Conservation (phyloP, 2,329 filamentous ascomycete genomes). For the Ophidiomyces ophidiicola region DNA sequence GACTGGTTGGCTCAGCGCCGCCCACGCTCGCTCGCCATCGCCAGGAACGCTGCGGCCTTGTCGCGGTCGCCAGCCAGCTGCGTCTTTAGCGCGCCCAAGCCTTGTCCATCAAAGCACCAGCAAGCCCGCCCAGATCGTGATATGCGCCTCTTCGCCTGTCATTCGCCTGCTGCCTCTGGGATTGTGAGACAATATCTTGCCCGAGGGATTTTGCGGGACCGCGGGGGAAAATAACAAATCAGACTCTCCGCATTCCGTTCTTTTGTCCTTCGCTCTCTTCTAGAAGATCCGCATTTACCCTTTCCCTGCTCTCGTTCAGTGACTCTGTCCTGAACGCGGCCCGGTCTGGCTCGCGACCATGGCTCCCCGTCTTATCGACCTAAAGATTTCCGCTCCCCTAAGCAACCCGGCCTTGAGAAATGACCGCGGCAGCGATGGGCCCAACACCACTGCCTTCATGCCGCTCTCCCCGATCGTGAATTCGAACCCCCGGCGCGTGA, state of each 20-base stretch:
- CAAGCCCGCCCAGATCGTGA: conserved; percentile 11
- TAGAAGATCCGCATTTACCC: conserved; percentile 6
- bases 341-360: too few relatives aligned
- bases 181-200: conserved; percentile 10
- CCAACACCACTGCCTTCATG: conserved; percentile 6
- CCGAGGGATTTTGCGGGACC: neutral
- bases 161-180: neutral
- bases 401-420: conserved; percentile 16
- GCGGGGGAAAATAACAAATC: conserved; percentile 8
- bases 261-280: conserved; percentile 5
- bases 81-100: conserved; percentile 7
- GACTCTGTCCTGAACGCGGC: too few relatives aligned
- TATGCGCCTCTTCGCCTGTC: conserved; percentile 3
- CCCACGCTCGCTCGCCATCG: conserved; percentile 10
- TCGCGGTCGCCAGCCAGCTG: conserved; percentile 9
- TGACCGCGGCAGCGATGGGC: conserved; percentile 13
- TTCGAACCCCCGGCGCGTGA: conserved; percentile 8
- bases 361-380: conserved; percentile 20
- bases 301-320: neutral
- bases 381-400: conserved; percentile 24
- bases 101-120: too few relatives aligned
- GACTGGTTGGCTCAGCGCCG: conserved; percentile 10
- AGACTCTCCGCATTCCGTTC: neutral
- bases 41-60: neutral
- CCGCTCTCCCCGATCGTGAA: conserved; percentile 12